Evolutionary conservation across 495 filamentous ascomycete genomes (phyloP).

Genomic region (Daldinia caldariorum): DNA sequence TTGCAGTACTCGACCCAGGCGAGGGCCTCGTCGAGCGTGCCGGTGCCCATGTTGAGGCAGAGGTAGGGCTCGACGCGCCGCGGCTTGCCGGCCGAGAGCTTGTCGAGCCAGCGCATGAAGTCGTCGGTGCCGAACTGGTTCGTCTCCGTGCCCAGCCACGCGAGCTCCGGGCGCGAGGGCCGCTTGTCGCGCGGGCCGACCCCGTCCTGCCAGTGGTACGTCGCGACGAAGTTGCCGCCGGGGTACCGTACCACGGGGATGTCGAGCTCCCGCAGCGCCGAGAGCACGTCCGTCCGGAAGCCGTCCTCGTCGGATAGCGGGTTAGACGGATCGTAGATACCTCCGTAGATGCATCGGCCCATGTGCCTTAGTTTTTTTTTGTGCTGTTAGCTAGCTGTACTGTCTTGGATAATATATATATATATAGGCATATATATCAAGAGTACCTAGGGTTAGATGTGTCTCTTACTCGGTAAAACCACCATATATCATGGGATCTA

Average conservation of each 20-base stretch:
- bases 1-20: slow-evolving; percentile 88
- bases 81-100: slow-evolving; percentile 57
- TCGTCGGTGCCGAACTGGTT: slow-evolving; percentile 86
- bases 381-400: not conserved
- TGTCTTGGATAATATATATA: no score
- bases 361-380: slow-evolving; percentile 67
- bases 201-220: slow-evolving; percentile 85
- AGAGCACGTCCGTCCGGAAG: slow-evolving; percentile 78
- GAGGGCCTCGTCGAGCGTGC: slow-evolving; percentile 77
- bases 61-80: slow-evolving; percentile 73
- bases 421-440: not conserved
- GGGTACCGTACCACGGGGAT: slow-evolving; percentile 82
- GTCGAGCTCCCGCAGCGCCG: slow-evolving; percentile 72
- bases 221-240: slow-evolving; percentile 82
- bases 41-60: slow-evolving; percentile 78
- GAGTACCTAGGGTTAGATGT: not conserved
- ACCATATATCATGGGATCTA: slow-evolving; percentile 78
- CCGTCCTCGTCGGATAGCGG: slow-evolving; percentile 76
- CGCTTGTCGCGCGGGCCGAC: slow-evolving; percentile 74
- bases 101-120: slow-evolving; percentile 81
- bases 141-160: slow-evolving; percentile 77
- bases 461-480: slow-evolving; percentile 74
- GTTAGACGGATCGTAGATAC: slow-evolving; percentile 80
- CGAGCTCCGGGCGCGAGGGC: slow-evolving; percentile 74
- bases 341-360: slow-evolving; percentile 86